These are phyloP conservation scores for Colletotrichum graminicola DNA, from an alignment of 2,329 filamentous ascomycete genomes.

Conservation along the genomic window DNA sequence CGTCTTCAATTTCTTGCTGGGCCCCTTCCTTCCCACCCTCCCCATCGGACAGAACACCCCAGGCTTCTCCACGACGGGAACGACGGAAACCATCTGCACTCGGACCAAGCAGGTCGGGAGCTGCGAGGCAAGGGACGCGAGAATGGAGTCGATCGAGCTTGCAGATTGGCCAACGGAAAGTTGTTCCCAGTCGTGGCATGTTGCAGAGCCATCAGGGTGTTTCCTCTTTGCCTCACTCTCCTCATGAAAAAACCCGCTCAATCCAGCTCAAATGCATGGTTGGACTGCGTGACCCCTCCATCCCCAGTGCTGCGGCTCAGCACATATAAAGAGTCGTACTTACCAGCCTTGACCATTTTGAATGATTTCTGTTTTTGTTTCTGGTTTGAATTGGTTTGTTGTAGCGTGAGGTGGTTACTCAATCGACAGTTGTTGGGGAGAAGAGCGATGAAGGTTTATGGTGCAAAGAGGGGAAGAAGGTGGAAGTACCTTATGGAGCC, in stretches of 20 bases:
- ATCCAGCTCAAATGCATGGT: constrained; percentile 59
- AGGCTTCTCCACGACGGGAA: constrained; percentile 31
- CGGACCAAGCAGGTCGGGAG: constrained; percentile 27
- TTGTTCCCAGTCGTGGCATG: constrained; percentile 27
- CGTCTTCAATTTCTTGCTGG: constrained; percentile 29
- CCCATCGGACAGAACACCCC: constrained; percentile 3
- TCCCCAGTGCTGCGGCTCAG: constrained; percentile 36
- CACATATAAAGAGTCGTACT: constrained; percentile 55
- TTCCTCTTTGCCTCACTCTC: constrained; percentile 44
- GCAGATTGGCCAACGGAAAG: constrained; percentile 37
- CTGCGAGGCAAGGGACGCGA: constrained; percentile 26
- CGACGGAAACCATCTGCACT: constrained; percentile 16
- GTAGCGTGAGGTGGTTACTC: constrained; percentile 18
- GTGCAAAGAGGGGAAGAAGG: constrained; percentile 39
- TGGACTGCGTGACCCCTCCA: constrained; percentile 48
- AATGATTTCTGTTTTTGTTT: constrained; percentile 59
- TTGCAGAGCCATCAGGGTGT: constrained; percentile 49
- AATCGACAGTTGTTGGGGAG: constrained; percentile 26
- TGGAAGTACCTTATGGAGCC: constrained; percentile 36
- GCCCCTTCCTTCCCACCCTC: constrained; percentile 1
- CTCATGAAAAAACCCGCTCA: constrained; percentile 70
- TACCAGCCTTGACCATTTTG: constrained; percentile 99
- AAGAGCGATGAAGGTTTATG: constrained; percentile 27
- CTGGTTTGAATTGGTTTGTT: constrained; percentile 41
- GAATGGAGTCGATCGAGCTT: constrained; percentile 21